Percentiles rank a stretch among this genome's conserved stretches.
Conservation (phyloP, 768 basidiomycete species). For the Pholiota microspora region DNA sequence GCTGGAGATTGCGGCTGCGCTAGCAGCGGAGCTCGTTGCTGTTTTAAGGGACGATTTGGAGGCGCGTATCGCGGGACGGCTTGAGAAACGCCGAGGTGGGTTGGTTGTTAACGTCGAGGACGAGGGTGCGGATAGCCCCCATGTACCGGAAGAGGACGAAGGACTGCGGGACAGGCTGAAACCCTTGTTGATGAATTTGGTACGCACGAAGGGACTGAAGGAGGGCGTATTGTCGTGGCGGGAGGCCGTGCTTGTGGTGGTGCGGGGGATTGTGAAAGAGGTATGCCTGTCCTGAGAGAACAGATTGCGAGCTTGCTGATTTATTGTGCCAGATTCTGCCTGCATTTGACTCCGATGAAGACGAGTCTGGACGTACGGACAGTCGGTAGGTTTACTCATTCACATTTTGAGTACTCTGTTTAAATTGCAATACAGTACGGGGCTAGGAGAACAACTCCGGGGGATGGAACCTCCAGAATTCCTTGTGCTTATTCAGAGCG, state of each 20-base stretch:
- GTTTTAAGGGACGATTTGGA: slow-evolving; percentile 67
- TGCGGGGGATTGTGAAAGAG: slow-evolving; percentile 54
- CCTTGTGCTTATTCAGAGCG: slow-evolving; percentile 51
- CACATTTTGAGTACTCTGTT: neutral
- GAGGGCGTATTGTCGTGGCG: slow-evolving; percentile 71
- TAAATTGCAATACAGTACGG: slow-evolving; percentile 28
- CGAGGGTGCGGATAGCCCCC: neutral
- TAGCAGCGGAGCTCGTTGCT: slow-evolving; percentile 76
- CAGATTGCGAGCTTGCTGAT: no score
- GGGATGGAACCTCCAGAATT: slow-evolving; percentile 71
- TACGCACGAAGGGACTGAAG: slow-evolving; percentile 67
- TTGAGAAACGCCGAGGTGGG: neutral
- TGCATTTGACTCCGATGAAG: slow-evolving; percentile 54
- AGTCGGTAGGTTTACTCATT: slow-evolving; percentile 5
- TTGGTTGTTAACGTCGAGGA: neutral
- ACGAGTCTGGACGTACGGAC: slow-evolving; percentile 21
- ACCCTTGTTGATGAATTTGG: slow-evolving; percentile 76
- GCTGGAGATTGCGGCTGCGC: slow-evolving; percentile 70
- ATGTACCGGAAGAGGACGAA: slow-evolving; percentile 27
- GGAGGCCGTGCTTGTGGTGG: slow-evolving; percentile 60
- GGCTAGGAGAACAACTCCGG: slow-evolving; percentile 55
- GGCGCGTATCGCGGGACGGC: slow-evolving; percentile 33
- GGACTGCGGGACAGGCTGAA: slow-evolving; percentile 61
- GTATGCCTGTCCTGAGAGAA: slow-evolving; percentile 42
- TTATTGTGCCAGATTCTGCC: slow-evolving; percentile 52